Evolutionary conservation across 352 stramenopile genomes (phyloP).

Genomic region (Aphanomyces stellatus): DNA sequence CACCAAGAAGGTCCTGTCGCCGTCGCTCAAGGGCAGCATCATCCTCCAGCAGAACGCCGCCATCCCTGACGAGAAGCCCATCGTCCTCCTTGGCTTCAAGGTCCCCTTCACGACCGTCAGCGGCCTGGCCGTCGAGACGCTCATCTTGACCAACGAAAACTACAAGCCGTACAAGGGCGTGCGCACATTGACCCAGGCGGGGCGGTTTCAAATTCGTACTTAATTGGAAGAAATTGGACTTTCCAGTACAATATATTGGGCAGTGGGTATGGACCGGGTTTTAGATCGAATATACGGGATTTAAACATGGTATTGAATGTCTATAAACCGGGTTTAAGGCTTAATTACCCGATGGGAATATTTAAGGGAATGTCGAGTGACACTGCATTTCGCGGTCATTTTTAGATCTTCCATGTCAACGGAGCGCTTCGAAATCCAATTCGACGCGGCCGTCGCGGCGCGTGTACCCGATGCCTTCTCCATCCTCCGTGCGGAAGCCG

Average conservation of each 20-base stretch:
- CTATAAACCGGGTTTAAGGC: too few relatives aligned
- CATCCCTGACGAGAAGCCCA: conserved; percentile 88
- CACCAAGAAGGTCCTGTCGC: conserved; percentile 82
- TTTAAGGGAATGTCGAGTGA: too few relatives aligned
- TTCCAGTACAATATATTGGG: too few relatives aligned
- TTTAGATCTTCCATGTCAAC: too few relatives aligned
- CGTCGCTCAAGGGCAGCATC: conserved; percentile 88
- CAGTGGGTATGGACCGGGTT: neutral
- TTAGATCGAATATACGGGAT: too few relatives aligned
- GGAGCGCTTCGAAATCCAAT: too few relatives aligned
- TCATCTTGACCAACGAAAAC: conserved; percentile 93
- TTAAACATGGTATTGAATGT: too few relatives aligned
- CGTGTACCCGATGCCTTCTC: neutral
- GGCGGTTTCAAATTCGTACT: conserved; percentile 93
- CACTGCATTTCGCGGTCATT: too few relatives aligned
- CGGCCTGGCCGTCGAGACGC: conserved; percentile 91
- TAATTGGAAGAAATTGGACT: too few relatives aligned
- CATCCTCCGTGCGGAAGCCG: neutral
- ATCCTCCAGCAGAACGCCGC: conserved; percentile 77
- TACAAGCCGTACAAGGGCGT: conserved; percentile 99
- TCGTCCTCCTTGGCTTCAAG: conserved; percentile 94
- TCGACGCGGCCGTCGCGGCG: conserved; percentile 26
- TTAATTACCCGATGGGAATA: too few relatives aligned
- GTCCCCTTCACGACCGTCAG: conserved; percentile 94
- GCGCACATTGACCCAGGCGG: conserved; percentile 93